Conservation (phyloP, 1,139 yeast genomes). For the Yamadazyma friedrichii region DNA sequence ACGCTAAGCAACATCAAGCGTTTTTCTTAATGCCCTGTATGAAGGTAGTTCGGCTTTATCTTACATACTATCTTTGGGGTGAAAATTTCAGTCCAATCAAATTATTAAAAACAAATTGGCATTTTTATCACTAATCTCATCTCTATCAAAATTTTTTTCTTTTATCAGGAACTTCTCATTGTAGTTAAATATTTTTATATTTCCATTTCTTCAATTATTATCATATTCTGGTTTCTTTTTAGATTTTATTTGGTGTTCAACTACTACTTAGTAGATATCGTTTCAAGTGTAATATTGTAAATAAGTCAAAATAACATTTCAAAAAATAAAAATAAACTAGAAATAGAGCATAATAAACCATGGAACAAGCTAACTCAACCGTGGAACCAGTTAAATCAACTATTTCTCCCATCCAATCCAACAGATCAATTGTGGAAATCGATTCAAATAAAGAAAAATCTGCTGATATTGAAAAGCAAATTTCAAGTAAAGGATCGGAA, state of each 20-base stretch:
- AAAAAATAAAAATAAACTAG: background rate
- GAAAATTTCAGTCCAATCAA: slow-evolving; percentile 1
- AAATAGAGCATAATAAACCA: background rate
- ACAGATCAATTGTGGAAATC: background rate
- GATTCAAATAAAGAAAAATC: background rate
- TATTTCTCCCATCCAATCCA: slow-evolving; percentile 1
- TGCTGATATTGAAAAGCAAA: slow-evolving; percentile 8
- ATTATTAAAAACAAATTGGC: background rate
- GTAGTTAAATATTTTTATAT: too few species aligned
- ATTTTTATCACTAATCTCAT: slow-evolving; percentile 2
- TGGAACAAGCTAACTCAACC: slow-evolving; percentile 14
- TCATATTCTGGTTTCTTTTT: too few species aligned
- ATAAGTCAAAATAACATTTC: background rate
- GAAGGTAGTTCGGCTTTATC: too few species aligned
- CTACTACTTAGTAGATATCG: too few species aligned
- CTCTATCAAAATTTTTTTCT: slow-evolving; percentile 2
- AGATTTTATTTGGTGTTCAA: too few species aligned
- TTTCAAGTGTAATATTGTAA: too few species aligned
- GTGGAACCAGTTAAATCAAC: slow-evolving; percentile 12
- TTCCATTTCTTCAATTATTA: too few species aligned
- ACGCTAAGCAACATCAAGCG: too few species aligned
- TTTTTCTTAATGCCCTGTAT: too few species aligned
- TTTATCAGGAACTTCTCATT: background rate
- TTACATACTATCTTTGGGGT: too few species aligned
- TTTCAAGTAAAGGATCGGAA: slow-evolving; percentile 6